Conservation (phyloP, 805 yeast genomes). For the Ogataea henricii region DNA sequence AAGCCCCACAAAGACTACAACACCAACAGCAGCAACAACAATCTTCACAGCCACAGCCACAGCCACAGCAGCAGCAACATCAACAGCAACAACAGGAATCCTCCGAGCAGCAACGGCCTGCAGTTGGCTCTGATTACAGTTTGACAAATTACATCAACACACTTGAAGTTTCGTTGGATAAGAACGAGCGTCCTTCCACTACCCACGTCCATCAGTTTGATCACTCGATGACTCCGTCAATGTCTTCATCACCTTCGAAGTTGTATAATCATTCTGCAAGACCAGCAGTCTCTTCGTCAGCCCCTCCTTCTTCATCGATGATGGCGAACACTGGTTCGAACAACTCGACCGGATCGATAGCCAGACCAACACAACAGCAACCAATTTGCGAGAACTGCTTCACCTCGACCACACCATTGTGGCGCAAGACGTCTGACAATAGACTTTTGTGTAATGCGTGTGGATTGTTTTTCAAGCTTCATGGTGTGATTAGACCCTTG, state of each 20-base stretch:
- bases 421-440: conserved; percentile 85
- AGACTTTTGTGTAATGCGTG: conserved; percentile 91
- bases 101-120: conserved; percentile 1
- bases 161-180: conserved; percentile 35
- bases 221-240: background rate
- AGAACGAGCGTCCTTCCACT: conserved; percentile 19
- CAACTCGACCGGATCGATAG: conserved; percentile 11
- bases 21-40: background rate
- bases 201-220: background rate
- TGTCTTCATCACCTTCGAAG: conserved; percentile 15
- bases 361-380: conserved; percentile 18
- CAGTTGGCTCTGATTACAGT: conserved; percentile 21
- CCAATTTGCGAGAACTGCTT: conserved; percentile 81
- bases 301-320: conserved; percentile 11
- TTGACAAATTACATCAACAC: conserved; percentile 36
- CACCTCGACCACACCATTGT: conserved; percentile 89
- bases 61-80: background rate
- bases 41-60: background rate
- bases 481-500: conserved; percentile 54
- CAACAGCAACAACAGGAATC: conserved; percentile 1
- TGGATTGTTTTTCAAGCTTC: conserved; percentile 84
- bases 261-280: background rate
- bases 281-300: conserved; percentile 10
- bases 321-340: conserved; percentile 8
- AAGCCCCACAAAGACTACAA: background rate